Base-by-base conservation (phyloP, 1,139 yeast species). In the Williopsis jadinii region DNA sequence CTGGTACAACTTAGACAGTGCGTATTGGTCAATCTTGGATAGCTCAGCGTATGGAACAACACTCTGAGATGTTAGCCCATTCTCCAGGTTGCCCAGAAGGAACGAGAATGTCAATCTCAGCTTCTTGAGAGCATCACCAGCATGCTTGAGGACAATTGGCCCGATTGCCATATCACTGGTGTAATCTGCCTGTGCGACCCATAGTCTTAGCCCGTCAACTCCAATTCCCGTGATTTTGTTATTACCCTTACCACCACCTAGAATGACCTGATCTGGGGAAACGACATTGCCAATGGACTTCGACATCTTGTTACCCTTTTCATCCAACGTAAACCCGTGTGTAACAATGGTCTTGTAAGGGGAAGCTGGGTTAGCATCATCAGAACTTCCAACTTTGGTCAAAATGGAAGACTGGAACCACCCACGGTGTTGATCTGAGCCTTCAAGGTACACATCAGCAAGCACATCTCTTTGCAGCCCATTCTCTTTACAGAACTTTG, bases 351-450 rank as follows among this genome's bases (percentile, higher is more conserved):
- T 71, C 46, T 73, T 74, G 62, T 75, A 92, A 0, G 98, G 98
- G 0, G 92, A 75, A n/a, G 58, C 50, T 6, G 62, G 54, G 1
- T 34, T 28, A 0, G 35, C 27, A 1, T 46, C 50, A 5, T 52
- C 52, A 11, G 60, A 55, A 1, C 66, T 52, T 2, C 79, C 90
- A 28, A 87, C 73, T 54, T 80, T 84, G 32, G 95, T 90, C 45
- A 94, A 67, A 32, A 94, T 66, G 1, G 97, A 87, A 27, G 96
- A 86, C 64, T 92, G 99, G 60, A 92, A 92, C 99, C 99, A 92
- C 0, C 99, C 99, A 47, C 99, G 75, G 58, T 94, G 98, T 61
- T 92, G 99, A 59, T 92, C 99, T 30, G 92, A 78, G 1, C 99
- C 99, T 66, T 92, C 99, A 15, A 90, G 63, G 57, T 87, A 90